Evolutionary conservation across 179 eudicot genomes (phyloP).

Genomic region (Beta corolliflora): DNA sequence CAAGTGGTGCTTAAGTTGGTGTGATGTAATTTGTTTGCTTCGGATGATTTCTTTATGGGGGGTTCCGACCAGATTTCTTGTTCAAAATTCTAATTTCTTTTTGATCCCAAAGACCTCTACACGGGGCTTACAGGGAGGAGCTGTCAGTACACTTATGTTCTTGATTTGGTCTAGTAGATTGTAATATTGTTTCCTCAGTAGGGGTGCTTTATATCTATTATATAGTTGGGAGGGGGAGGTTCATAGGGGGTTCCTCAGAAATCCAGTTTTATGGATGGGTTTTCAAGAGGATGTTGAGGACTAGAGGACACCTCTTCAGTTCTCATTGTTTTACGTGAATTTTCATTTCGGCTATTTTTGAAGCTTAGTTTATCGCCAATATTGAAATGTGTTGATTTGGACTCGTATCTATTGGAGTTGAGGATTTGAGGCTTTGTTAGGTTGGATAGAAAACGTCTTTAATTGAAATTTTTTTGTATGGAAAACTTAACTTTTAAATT

Average conservation of each 20-base stretch:
- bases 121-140: slow-evolving; percentile 8
- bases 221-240: background rate
- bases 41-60: background rate
- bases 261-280: slow-evolving; percentile 35
- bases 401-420: no score
- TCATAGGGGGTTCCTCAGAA: slow-evolving; percentile 13
- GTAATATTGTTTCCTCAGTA: slow-evolving; percentile 24
- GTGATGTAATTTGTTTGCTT: background rate
- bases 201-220: slow-evolving; percentile 8
- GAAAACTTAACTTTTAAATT: no score
- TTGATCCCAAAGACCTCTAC: slow-evolving; percentile 13
- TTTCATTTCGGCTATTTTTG: background rate
- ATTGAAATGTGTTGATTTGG: background rate
- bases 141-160: slow-evolving; percentile 17
- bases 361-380: background rate
- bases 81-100: background rate
- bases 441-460: no score
- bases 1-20: slow-evolving; percentile 27
- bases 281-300: slow-evolving; percentile 23
- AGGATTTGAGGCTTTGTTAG: background rate
- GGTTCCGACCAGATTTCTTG: background rate
- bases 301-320: background rate
- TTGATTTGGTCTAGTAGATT: slow-evolving; percentile 24
- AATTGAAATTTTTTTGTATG: no score
- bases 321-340: background rate